phyloP scores from a whole-genome alignment of 106 monocot genomes.

The Apostasia ramifera region DNA sequence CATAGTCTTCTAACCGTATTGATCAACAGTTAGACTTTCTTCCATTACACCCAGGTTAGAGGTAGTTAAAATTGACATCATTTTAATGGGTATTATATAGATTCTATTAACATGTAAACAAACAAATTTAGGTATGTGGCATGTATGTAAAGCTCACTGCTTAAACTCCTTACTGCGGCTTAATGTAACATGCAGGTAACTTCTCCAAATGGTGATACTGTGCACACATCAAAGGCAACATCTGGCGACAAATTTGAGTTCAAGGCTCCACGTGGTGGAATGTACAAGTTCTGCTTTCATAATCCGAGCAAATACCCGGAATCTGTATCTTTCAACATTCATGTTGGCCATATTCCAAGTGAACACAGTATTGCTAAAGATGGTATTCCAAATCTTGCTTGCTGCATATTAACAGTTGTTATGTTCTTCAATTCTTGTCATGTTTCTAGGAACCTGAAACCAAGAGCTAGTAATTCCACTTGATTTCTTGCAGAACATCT shows the following conservation, averaged over 20 bases:
- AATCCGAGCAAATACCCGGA: conserved; percentile 71
- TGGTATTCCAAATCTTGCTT: conserved; percentile 31
- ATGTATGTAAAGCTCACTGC: too few relatives aligned
- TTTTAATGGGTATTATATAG: too few relatives aligned
- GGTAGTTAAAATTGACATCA: too few relatives aligned
- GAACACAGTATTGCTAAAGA: conserved; percentile 96
- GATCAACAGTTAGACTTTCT: too few relatives aligned
- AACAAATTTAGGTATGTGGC: too few relatives aligned
- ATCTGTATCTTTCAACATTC: conserved; percentile 91
- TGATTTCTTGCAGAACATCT: conserved; percentile 66
- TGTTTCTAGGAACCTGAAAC: neutral
- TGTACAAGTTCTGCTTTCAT: conserved; percentile 97
- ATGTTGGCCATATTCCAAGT: conserved; percentile 87
- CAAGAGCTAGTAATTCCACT: neutral
- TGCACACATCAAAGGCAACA: conserved; percentile 65
- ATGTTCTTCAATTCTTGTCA: neutral
- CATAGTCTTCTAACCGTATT: too few relatives aligned
- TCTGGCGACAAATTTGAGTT: conserved; percentile 96
- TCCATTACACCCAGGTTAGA: too few relatives aligned
- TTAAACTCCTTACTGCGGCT: too few relatives aligned
- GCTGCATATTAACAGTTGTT: neutral
- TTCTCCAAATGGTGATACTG: conserved; percentile 65
- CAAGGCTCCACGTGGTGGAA: conserved; percentile 76
- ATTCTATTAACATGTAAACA: too few relatives aligned
- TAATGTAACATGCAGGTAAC: conserved; percentile 50